Conservation (phyloP, 1,284 basidiomycete genomes). For the Bjerkandera adusta region DNA sequence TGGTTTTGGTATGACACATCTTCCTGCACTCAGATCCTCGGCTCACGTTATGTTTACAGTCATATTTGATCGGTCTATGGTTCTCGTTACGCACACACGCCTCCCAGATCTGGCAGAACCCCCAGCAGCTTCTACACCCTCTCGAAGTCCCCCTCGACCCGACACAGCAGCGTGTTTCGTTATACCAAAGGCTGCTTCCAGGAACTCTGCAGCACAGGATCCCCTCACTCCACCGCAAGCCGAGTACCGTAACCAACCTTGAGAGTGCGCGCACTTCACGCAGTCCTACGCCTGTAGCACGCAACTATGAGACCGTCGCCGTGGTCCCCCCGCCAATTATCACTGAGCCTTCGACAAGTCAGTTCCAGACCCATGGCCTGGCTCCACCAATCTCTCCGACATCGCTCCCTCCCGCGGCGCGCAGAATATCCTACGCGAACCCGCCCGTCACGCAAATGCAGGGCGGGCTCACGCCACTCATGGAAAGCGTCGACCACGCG, state of each 20-base stretch:
- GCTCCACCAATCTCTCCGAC: slow-evolving; percentile 23
- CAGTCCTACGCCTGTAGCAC: slow-evolving; percentile 40
- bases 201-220: slow-evolving; percentile 21
- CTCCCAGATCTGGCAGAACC: slow-evolving; percentile 99
- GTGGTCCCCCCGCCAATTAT: neutral
- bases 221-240: slow-evolving; percentile 39
- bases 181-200: slow-evolving; percentile 70
- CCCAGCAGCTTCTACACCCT: slow-evolving; percentile 77
- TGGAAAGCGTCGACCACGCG: slow-evolving; percentile 76
- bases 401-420: neutral
- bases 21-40: neutral
- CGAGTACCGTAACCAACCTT: slow-evolving; percentile 39
- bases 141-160: slow-evolving; percentile 50
- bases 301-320: slow-evolving; percentile 16
- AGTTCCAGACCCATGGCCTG: slow-evolving; percentile 20
- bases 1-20: slow-evolving; percentile 75
- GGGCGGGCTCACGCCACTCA: slow-evolving; percentile 57
- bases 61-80: slow-evolving; percentile 97
- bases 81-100: slow-evolving; percentile 99
- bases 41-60: slow-evolving; percentile 45
- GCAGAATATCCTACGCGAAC: slow-evolving; percentile 55
- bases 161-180: slow-evolving; percentile 59
- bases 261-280: slow-evolving; percentile 33
- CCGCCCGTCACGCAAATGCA: slow-evolving; percentile 33
- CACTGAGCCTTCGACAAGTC: slow-evolving; percentile 2